Base-by-base conservation (phyloP, 1,284 basidiomycete species). In the Tilletia walkeri region DNA sequence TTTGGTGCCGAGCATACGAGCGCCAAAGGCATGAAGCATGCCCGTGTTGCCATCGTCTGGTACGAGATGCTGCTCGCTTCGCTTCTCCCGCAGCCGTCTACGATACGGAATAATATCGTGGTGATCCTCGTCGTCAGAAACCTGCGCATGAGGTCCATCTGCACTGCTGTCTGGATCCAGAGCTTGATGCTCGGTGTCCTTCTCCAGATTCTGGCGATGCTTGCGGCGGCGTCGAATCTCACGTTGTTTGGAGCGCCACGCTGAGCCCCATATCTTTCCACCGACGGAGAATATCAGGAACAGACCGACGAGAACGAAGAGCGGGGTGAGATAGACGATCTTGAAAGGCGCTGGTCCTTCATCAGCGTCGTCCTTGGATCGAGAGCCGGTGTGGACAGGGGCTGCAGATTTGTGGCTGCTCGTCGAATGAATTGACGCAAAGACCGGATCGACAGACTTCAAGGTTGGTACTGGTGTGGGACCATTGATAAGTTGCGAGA, bases 181-280 rank as follows among this genome's bases (percentile, higher is more conserved):
- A 3, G 59, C 59, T 9, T 63, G 59, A 16, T 63, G 59, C 36
- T 63, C 59, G 30, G n/a, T 63, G 59, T 63, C 59, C 59, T 39
- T 36, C 34, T 63, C 59, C 4, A 63, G 38, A 16, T 34, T 63
- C n/a, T 63, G 59, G 36, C 36, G 59, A 63, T 63, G 59, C 36
- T 63, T 63, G 34, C 59, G 30, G 6, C 59, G 59, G n/a, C 59
- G 59, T 14, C 59, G 30, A 5, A 63, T 36, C 36, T 63, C 59
- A 18, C 59, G 59, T 34, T 63, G 59, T 16, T 63, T 63, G 34
- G 59, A 63, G 34, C 59, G 76, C 41, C 76, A 76, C 16, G 74
- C 66, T 18, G 74, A 70, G 7, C 78, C 76, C 78, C 78, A 79
- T 12, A 78, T 70, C n/a, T 75, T 71, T 6, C 78, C 78, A 30